A percentile compares a stretch with the other conserved stretches of the same genome.
Conservation (phyloP, 495 filamentous ascomycete genomes). For the Cenococcum geophilum region DNA sequence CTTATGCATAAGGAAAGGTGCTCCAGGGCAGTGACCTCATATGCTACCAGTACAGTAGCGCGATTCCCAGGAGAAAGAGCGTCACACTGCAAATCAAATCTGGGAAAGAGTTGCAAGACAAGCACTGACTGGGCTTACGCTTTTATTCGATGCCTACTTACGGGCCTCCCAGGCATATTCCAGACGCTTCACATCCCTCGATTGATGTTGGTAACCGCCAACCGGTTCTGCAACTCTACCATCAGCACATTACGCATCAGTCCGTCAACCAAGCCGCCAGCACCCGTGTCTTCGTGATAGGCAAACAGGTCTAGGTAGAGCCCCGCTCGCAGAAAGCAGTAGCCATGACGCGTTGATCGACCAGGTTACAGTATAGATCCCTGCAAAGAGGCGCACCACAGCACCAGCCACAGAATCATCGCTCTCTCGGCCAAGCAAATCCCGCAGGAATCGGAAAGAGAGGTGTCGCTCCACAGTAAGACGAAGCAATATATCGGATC, state of each 20-base stretch:
- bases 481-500: not conserved
- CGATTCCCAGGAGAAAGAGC: not conserved
- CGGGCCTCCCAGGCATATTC: not conserved
- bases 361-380: conserved; percentile 1
- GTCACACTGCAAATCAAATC: not conserved
- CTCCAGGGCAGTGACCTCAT: conserved; percentile 9
- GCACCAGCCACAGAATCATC: conserved; percentile 21
- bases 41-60: not conserved
- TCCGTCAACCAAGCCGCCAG: too few species aligned
- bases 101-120: not conserved
- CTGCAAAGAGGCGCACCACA: conserved; percentile 8
- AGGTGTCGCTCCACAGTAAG: not conserved
- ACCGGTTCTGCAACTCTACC: too few species aligned
- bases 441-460: not conserved
- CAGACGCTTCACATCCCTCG: not conserved
- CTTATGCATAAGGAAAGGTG: not conserved
- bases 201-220: too few species aligned
- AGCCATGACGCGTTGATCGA: conserved; percentile 3
- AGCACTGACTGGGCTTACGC: not conserved
- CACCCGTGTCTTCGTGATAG: too few species aligned
- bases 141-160: not conserved
- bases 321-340: too few species aligned
- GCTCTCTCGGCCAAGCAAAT: not conserved
- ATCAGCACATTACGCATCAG: too few species aligned
- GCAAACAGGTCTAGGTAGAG: too few species aligned